phyloP scores from a whole-genome alignment of 176 grass and related monocot genomes.

The Triticum monococcum region DNA sequence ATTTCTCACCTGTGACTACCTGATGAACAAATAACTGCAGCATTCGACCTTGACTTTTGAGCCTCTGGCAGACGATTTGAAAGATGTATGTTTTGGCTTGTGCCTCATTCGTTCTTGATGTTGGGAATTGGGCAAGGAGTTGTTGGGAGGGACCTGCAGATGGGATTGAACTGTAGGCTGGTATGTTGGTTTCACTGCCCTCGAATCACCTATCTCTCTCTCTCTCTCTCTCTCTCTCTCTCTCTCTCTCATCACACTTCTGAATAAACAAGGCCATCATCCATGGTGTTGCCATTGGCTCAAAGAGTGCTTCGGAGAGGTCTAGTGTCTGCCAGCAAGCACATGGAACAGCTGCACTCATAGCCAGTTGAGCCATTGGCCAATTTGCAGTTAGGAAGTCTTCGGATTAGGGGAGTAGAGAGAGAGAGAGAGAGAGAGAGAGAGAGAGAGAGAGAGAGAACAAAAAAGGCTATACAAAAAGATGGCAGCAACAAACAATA shows the following conservation, averaged over 20 bases:
- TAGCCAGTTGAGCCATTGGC: slow-evolving; percentile 24
- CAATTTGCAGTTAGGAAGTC: slow-evolving; percentile 9
- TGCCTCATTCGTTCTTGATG: slow-evolving; percentile 20
- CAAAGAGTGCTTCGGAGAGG: neutral
- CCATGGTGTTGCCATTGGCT: slow-evolving; percentile 27
- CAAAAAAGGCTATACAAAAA: slow-evolving; percentile 50
- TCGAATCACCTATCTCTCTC: neutral
- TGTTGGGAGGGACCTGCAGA: slow-evolving; percentile 38
- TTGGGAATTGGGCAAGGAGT: slow-evolving; percentile 48
- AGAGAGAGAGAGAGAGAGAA: neutral
- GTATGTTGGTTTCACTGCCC: slow-evolving; percentile 20
- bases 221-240: neutral
- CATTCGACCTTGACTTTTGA: slow-evolving; percentile 35
- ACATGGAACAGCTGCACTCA: slow-evolving; percentile 35
- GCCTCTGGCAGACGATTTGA: slow-evolving; percentile 43
- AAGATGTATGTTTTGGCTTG: slow-evolving; percentile 45
- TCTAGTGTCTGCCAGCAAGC: slow-evolving; percentile 31
- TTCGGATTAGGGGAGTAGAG: neutral
- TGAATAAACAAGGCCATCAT: neutral
- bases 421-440: too few species aligned
- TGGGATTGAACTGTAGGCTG: slow-evolving; percentile 41
- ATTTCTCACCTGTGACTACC: slow-evolving; percentile 1
- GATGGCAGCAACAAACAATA: slow-evolving; percentile 32
- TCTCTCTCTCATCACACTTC: neutral
- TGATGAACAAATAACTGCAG: slow-evolving; percentile 34